Base-by-base conservation (phyloP, 2,329 filamentous ascomycete genomes). In the Lecanicillium sp. region DNA sequence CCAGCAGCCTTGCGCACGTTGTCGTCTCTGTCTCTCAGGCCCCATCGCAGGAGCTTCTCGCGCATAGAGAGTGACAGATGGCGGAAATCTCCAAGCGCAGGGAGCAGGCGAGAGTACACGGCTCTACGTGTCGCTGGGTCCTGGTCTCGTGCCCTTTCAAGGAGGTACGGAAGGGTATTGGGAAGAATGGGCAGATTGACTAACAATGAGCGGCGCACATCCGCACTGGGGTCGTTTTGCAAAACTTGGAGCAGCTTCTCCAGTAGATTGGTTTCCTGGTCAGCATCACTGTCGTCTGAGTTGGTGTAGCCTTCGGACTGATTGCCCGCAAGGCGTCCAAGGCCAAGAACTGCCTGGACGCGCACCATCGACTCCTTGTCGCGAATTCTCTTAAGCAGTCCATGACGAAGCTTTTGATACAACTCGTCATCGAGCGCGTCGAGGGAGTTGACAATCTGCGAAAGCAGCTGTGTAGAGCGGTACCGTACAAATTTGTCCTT, bases 401-500 rank as follows among this genome's bases (percentile, higher is more conserved):
- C 84, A 38, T 85, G 73, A 37, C 86, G 77, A 43, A 96, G 70
- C 43, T 86, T 76, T 50, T 88, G 80, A 57, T 94, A 98, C 9
- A 95, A 64, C 35, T 92, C 86, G 56, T 95, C 88, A 52, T 96
- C 92, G 50, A 96, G 86, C 2, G 86, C 82, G 45, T 94, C 86
- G 18, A 98, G 71, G 11, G 84, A 92, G 63, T 95, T 95, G 63
- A 98, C 83, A 45, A 95, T 80, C 56, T 95, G 85, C 2, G 88
- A 84, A 38, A 94, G 79, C 37, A 95, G 76, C 57, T 98, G 92
- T 0, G 90, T 94, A 4, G 88, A 79, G 42, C 92, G 75, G 61
- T 87, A 98, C 42, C 92, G 78, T 33, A 96, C 83, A 43, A 83
- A 83, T 62, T 95, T 96, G 62, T 98, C 92, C 62, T 95, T 96